phyloP scores from a whole-genome alignment of 306 rosid species.

The Mimosa pudica region DNA sequence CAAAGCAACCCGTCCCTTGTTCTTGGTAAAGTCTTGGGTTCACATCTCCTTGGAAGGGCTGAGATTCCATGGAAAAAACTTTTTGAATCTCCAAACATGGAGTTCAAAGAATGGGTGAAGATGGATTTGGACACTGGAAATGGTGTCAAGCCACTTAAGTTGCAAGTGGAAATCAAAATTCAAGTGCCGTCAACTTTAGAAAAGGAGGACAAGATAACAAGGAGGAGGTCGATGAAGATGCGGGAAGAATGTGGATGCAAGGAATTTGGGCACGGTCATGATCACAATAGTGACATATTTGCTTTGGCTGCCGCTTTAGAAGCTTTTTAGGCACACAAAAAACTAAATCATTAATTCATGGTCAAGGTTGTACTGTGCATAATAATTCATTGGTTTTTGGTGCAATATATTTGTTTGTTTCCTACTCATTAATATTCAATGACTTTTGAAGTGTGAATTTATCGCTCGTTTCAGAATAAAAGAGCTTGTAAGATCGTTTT shows the following conservation, averaged over 20 bases:
- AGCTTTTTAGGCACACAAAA: slow-evolving; percentile 37
- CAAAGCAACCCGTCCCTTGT: slow-evolving; percentile 46
- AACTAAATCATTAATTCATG: not conserved
- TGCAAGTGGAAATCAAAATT: slow-evolving; percentile 59
- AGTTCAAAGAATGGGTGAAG: slow-evolving; percentile 62
- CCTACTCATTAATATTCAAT: not conserved
- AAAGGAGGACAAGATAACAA: slow-evolving; percentile 30
- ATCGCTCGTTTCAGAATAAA: not conserved
- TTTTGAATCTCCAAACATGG: slow-evolving; percentile 67
- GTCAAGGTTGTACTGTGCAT: not conserved
- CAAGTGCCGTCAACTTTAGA: slow-evolving; percentile 18
- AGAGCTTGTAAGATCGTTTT: not conserved
- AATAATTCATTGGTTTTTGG: not conserved
- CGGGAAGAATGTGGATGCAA: slow-evolving; percentile 67
- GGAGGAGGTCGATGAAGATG: slow-evolving; percentile 21
- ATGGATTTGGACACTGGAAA: slow-evolving; percentile 39
- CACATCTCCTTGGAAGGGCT: slow-evolving; percentile 64
- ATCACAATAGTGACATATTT: slow-evolving; percentile 50
- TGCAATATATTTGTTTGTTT: not conserved
- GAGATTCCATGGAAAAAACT: slow-evolving; percentile 67
- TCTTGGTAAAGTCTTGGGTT: slow-evolving; percentile 50
- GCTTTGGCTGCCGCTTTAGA: slow-evolving; percentile 64
- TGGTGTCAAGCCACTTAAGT: slow-evolving; percentile 34
- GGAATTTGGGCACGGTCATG: slow-evolving; percentile 46
- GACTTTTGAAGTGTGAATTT: not conserved